These are phyloP conservation scores for Gelatoporia subvermispora DNA, from an alignment of 768 basidiomycete genomes.

Conservation along the genomic window DNA sequence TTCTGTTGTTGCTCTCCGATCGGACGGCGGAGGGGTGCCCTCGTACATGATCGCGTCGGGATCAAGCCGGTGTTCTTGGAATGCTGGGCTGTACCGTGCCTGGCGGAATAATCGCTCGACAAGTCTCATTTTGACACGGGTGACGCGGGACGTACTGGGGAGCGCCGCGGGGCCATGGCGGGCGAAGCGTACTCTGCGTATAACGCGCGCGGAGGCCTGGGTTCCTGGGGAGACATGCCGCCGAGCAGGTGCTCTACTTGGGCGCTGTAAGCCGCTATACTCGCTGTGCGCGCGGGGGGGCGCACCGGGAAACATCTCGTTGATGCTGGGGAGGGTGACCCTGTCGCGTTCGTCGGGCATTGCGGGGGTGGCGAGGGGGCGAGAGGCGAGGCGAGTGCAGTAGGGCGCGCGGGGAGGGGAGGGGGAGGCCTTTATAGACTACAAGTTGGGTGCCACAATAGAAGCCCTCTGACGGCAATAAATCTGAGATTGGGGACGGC, in stretches of 20 bases:
- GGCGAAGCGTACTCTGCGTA: not conserved
- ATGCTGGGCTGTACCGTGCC: too few species aligned
- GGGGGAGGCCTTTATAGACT: slow-evolving; percentile 5
- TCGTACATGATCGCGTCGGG: not conserved
- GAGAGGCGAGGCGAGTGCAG: not conserved
- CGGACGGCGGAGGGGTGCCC: not conserved
- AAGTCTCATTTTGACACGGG: too few species aligned
- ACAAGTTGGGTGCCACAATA: not conserved
- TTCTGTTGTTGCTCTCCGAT: not conserved
- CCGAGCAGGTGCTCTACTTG: slow-evolving; percentile 1
- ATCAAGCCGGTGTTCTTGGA: too few species aligned
- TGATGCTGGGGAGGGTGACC: slow-evolving; percentile 18
- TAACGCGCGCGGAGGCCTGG: not conserved
- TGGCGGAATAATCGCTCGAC: too few species aligned
- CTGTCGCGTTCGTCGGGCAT: slow-evolving; percentile 1
- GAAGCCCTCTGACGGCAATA: not conserved
- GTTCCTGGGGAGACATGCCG: not conserved
- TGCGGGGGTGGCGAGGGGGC: not conserved
- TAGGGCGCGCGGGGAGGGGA: not conserved
- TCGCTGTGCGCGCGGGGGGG: not conserved
- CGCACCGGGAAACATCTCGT: slow-evolving; percentile 19
- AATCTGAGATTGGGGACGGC: not conserved
- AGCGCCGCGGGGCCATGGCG: too few species aligned
- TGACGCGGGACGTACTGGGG: too few species aligned
- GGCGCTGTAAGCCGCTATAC: not conserved